Evolutionary conservation across 2,329 filamentous ascomycete species (phyloP).

Genomic region (Capronia americana): DNA sequence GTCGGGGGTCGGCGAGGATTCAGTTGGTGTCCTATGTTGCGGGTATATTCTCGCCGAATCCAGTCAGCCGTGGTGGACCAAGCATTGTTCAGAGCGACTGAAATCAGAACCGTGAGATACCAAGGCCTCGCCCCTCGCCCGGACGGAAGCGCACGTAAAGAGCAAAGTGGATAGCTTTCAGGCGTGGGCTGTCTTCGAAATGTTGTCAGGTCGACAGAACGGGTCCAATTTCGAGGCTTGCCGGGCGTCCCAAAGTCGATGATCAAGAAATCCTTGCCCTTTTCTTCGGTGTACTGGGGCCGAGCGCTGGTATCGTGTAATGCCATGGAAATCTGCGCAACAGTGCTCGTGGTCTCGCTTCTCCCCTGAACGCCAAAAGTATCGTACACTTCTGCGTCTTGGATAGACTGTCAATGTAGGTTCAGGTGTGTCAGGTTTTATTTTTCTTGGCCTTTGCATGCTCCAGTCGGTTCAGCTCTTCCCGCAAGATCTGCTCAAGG

Average conservation of each 20-base stretch:
- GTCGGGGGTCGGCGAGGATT: neutral
- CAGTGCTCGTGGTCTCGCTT: neutral
- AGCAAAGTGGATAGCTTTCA: neutral
- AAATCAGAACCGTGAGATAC: neutral
- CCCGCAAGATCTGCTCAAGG: slow-evolving; percentile 71
- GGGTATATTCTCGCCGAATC: neutral
- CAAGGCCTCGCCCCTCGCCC: neutral
- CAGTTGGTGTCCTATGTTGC: neutral
- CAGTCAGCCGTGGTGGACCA: neutral
- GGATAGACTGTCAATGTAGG: neutral
- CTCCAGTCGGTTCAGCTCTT: slow-evolving; percentile 36
- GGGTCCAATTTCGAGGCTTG: neutral
- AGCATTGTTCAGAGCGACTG: neutral
- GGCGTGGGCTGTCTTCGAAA: neutral
- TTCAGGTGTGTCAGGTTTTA: slow-evolving; percentile 6
- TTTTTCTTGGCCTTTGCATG: slow-evolving; percentile 35
- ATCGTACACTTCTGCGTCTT: neutral
- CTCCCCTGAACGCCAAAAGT: neutral
- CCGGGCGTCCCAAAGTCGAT: neutral
- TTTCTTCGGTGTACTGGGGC: neutral
- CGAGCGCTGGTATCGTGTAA: neutral
- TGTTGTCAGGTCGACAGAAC: neutral
- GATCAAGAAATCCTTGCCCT: neutral
- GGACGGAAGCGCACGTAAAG: too few relatives aligned
- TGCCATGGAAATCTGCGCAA: neutral